Evolutionary conservation across 129 eudicot species (phyloP).

Genomic region (Pulicaria dysenterica): DNA sequence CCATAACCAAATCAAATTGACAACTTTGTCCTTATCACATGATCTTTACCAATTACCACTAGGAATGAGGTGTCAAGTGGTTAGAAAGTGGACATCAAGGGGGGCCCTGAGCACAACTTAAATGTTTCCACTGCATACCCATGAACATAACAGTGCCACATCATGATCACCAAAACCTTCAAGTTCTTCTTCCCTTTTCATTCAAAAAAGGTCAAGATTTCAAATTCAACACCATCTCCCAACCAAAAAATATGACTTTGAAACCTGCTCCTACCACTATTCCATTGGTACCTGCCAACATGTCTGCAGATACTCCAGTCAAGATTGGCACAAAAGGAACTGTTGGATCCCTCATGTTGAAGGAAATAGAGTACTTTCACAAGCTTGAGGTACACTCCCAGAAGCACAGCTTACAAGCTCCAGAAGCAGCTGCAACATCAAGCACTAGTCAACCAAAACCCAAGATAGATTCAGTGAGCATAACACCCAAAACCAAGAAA

Average conservation of each 20-base stretch:
- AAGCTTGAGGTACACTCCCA: constrained; percentile 42
- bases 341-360: constrained; percentile 72
- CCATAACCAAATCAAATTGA: constrained; percentile 9
- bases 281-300: constrained; percentile 30
- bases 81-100: constrained; percentile 43
- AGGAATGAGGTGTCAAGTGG: constrained; percentile 33
- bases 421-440: constrained; percentile 16
- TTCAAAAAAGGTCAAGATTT: constrained; percentile 17
- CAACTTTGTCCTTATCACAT: constrained; percentile 39
- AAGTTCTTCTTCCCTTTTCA: constrained; percentile 14
- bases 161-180: constrained; percentile 31
- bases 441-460: constrained; percentile 27
- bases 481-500: constrained; percentile 47
- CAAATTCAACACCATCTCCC: constrained; percentile 25
- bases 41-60: constrained; percentile 18
- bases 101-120: constrained; percentile 40
- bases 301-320: constrained; percentile 45
- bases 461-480: constrained; percentile 35
- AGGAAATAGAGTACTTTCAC: constrained; percentile 72
- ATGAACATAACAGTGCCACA: constrained; percentile 47
- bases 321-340: constrained; percentile 87
- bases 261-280: constrained; percentile 20
- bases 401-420: constrained; percentile 30
- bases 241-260: constrained; percentile 25
- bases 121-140: constrained; percentile 56